Base-by-base conservation (phyloP, 2,329 filamentous ascomycete species). In the Emergomyces pasteurianus region DNA sequence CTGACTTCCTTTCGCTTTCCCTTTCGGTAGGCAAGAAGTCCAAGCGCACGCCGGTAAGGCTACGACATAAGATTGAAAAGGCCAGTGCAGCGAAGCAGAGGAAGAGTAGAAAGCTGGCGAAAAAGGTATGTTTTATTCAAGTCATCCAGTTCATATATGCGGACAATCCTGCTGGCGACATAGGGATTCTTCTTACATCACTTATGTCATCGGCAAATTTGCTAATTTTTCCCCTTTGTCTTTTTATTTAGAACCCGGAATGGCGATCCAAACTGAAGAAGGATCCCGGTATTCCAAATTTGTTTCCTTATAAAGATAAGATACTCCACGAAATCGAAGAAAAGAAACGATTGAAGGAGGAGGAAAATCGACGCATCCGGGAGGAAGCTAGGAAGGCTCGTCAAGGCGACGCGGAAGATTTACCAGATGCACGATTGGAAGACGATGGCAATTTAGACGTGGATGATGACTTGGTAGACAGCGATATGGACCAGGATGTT, bases 301-400 rank as follows among this genome's bases (percentile, higher is more conserved):
- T 96, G 42, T 99, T 96, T 78, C 94, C 94, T 0, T 96, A 94
- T 81, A 99, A 99, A 79, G 92, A 96, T 74, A 92, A 88, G 80
- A 83, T 99, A 34, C 83, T 99, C 40, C 86, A 92, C 62, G 91
- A 99, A 76, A 95, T 99, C 68, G 94, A 99, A 77, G 90, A 96
- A 77, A 87, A 85, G 69, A 88, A 88, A 71, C 79, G 87, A 66
- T 79, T 83, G 73, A 96, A 92, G 79, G 85, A 85, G 65, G 91
- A 96, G 70, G 90, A 96, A 71, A 81, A 83, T 61, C 80, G 83
- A 73, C 83, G 83, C 71, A 81, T 84, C 68, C 84, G 84, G 64
- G 89, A 95, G 71, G 78, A 90, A 69, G 86, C 86, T 61, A 71
- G 69, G 46, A 65, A 68, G 53, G 72, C 72, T 55, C 70, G 71